Conservation (phyloP, 1,284 basidiomycete species). For the Malassezia restricta region DNA sequence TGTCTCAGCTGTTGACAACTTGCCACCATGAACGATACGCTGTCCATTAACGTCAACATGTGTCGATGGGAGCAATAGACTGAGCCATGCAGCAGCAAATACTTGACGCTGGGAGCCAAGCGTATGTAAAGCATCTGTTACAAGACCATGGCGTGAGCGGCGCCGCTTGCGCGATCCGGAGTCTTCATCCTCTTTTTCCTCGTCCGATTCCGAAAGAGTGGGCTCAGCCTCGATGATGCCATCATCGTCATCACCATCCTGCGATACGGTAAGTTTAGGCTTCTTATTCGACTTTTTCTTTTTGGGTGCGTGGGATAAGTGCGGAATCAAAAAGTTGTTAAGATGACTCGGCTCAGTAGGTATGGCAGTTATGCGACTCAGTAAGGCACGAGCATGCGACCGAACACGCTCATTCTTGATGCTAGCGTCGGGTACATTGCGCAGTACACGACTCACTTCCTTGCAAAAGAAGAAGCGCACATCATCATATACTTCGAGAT, state of each 20-base stretch:
- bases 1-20: constrained; percentile 48
- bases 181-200: constrained; percentile 33
- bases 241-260: constrained; percentile 46
- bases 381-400: constrained; percentile 60
- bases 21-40: constrained; percentile 46
- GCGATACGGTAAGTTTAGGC: constrained; percentile 21
- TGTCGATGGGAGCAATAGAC: constrained; percentile 53
- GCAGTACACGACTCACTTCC: constrained; percentile 52
- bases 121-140: constrained; percentile 52
- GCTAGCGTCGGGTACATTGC: constrained; percentile 19
- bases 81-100: constrained; percentile 66
- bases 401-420: constrained; percentile 39
- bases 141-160: constrained; percentile 15
- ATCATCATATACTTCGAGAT: constrained; percentile 52
- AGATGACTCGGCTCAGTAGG: constrained; percentile 64
- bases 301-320: constrained; percentile 47
- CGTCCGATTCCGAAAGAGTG: constrained; percentile 38
- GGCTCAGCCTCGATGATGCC: constrained; percentile 21
- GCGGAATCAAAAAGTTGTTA: constrained; percentile 62
- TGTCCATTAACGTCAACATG: constrained; percentile 9
- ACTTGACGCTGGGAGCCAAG: constrained; percentile 62
- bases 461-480: constrained; percentile 84
- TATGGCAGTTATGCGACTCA: constrained; percentile 69
- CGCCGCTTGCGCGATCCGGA: constrained; percentile 17
- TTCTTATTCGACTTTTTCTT: constrained; percentile 21